A percentile compares a stretch with the other conserved stretches of the same genome.
Conservation (phyloP, 768 basidiomycete species). For the Mycena rebaudengoi region DNA sequence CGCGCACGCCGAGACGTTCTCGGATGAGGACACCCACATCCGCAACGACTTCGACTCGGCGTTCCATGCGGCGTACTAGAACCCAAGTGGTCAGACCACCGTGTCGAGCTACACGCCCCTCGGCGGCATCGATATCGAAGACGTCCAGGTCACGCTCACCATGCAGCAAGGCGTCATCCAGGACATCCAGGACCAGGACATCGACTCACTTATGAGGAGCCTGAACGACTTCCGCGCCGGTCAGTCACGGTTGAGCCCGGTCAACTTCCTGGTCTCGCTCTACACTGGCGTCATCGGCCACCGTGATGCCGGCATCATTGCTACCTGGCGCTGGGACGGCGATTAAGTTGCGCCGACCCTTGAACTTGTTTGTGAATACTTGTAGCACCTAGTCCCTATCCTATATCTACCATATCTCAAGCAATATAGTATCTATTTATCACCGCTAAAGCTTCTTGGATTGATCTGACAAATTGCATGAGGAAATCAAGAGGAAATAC, state of each 20-base stretch:
- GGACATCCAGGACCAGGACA: neutral
- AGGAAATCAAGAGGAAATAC: too few relatives aligned
- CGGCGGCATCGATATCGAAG: neutral
- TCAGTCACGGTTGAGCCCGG: neutral
- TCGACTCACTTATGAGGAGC: neutral
- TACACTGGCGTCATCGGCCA: neutral
- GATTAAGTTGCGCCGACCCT: too few relatives aligned
- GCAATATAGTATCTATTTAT: too few relatives aligned
- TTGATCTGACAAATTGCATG: too few relatives aligned
- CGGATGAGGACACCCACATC: neutral
- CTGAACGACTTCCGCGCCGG: neutral
- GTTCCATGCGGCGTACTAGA: neutral
- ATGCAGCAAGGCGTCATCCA: neutral
- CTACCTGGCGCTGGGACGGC: neutral
- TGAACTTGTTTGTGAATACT: too few relatives aligned
- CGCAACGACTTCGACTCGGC: neutral
- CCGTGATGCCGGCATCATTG: neutral
- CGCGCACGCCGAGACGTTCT: neutral
- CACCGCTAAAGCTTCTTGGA: too few relatives aligned
- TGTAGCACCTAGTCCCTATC: too few relatives aligned
- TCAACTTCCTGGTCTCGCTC: neutral
- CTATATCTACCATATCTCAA: too few relatives aligned
- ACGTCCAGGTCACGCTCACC: neutral
- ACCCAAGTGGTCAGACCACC: neutral
- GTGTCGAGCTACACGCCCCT: neutral